Evolutionary conservation across 305 asterid species (phyloP).

Genomic region (Lippia alba): DNA sequence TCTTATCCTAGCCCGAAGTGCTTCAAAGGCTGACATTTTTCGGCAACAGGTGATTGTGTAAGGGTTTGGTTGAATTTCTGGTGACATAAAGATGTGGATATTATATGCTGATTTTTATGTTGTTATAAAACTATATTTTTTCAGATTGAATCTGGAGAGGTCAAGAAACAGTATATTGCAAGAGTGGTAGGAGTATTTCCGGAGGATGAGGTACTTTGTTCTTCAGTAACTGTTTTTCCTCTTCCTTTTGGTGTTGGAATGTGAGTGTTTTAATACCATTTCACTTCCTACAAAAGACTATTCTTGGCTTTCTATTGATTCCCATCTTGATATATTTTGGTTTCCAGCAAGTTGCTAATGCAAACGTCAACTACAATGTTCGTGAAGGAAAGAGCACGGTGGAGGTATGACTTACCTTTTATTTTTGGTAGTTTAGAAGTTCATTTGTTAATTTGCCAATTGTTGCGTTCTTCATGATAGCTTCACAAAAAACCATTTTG

Average conservation of each 20-base stretch:
- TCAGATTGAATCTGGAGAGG: conserved; percentile 87
- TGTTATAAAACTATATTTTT: conserved; percentile 35
- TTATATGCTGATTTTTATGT: not conserved
- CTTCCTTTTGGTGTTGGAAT: conserved; percentile 2
- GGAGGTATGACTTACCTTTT: conserved; percentile 57
- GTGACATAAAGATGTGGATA: not conserved
- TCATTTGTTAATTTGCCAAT: conserved; percentile 7
- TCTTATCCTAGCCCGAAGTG: conserved; percentile 89
- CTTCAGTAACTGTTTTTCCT: conserved; percentile 16
- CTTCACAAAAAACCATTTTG: not conserved
- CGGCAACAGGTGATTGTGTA: conserved; percentile 74
- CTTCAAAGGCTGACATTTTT: conserved; percentile 85
- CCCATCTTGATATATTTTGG: not conserved
- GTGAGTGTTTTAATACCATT: not conserved
- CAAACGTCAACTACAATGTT: conserved; percentile 67
- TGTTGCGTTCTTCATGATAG: not conserved
- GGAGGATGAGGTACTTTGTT: conserved; percentile 71
- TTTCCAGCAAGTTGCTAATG: conserved; percentile 82
- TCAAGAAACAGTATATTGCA: conserved; percentile 88
- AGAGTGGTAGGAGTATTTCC: conserved; percentile 91
- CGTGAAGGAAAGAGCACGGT: conserved; percentile 86
- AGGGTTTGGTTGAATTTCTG: conserved; percentile 23
- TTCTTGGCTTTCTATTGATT: conserved; percentile 27
- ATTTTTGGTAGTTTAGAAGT: conserved; percentile 8
- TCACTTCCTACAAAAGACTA: conserved; percentile 1